Percentiles rank a stretch among this genome's conserved stretches.
These are phyloP conservation scores for Diaporthe amygdali DNA, from an alignment of 2,329 filamentous ascomycete species.

Conservation along the genomic window DNA sequence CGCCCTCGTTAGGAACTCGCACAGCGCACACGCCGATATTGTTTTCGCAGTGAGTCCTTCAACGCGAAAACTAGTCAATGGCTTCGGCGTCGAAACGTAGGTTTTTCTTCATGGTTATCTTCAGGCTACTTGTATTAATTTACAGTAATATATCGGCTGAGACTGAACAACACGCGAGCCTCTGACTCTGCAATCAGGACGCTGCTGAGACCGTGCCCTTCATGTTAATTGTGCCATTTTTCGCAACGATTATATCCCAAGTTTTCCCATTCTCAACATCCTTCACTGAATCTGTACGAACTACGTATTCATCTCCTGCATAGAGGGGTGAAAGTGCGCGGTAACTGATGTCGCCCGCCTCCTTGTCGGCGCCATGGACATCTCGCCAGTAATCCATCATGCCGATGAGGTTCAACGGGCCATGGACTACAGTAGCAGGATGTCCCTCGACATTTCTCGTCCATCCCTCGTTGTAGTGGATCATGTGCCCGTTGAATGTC, in stretches of 20 bases:
- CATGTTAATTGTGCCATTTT: constrained; percentile 41
- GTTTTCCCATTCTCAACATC: constrained; percentile 37
- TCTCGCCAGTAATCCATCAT: constrained; percentile 74
- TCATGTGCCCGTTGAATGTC: constrained; percentile 86
- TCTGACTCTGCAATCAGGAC: not conserved
- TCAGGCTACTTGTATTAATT: too few relatives aligned
- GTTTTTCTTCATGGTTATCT: not conserved
- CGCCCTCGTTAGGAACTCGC: not conserved
- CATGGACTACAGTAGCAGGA: constrained; percentile 76
- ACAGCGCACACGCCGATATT: not conserved
- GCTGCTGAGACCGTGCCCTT: constrained; percentile 35
- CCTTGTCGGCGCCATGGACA: constrained; percentile 40
- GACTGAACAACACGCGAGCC: not conserved
- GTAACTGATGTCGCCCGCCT: constrained; percentile 62
- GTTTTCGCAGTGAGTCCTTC: not conserved
- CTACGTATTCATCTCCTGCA: constrained; percentile 65
- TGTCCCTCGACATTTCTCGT: constrained; percentile 71
- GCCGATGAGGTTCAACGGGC: constrained; percentile 76
- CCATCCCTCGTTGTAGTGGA: constrained; percentile 78
- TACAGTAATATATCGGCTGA: too few relatives aligned
- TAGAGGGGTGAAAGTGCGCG: constrained; percentile 74
- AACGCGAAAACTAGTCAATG: too few relatives aligned
- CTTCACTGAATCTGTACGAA: constrained; percentile 57
- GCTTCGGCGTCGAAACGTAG: too few relatives aligned
- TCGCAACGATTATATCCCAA: constrained; percentile 56